Evolutionary conservation across 1,284 basidiomycete species (phyloP).

Genomic region (Ceratobasidium sp.): DNA sequence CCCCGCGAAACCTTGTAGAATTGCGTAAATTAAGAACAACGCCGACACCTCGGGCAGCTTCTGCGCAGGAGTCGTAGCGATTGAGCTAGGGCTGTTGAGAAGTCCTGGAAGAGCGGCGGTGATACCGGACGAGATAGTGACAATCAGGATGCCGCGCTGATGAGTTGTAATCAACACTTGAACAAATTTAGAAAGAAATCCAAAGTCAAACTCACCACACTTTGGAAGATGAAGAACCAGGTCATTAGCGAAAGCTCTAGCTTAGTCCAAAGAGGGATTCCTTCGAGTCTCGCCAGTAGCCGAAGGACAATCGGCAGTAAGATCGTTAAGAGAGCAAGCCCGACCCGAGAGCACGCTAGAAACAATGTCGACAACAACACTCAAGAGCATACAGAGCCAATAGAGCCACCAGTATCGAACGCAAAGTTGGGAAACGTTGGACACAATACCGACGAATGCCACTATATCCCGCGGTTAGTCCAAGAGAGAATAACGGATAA

Average conservation of each 20-base stretch:
- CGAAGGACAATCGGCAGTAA: conserved; percentile 77
- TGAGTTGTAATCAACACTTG: conserved; percentile 57
- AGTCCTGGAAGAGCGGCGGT: conserved; percentile 63
- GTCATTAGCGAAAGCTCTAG: conserved; percentile 83
- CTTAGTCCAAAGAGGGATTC: conserved; percentile 77
- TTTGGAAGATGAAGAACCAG: conserved; percentile 81
- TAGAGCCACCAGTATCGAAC: conserved; percentile 68
- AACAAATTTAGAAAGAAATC: conserved; percentile 15
- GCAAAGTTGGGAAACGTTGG: conserved; percentile 63
- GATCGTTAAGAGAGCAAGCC: conserved; percentile 78
- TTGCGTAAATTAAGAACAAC: conserved; percentile 80
- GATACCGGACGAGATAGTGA: conserved; percentile 76
- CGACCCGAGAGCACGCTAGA: conserved; percentile 76
- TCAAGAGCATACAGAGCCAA: conserved; percentile 72
- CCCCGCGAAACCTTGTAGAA: conserved; percentile 57
- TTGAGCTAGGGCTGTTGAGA: conserved; percentile 67
- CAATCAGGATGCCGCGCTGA: conserved; percentile 73
- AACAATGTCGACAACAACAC: conserved; percentile 75
- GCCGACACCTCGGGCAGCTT: conserved; percentile 79
- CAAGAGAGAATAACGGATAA: background rate
- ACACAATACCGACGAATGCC: conserved; percentile 66
- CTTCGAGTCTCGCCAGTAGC: conserved; percentile 76
- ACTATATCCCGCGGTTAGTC: conserved; percentile 63
- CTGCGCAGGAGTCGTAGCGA: conserved; percentile 66
- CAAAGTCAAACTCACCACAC: conserved; percentile 67